Evolutionary conservation across 176 grass and related monocot genomes (phyloP), one percentile per base, ranked within the genome.

Genomic region (Typha latifolia): DNA sequence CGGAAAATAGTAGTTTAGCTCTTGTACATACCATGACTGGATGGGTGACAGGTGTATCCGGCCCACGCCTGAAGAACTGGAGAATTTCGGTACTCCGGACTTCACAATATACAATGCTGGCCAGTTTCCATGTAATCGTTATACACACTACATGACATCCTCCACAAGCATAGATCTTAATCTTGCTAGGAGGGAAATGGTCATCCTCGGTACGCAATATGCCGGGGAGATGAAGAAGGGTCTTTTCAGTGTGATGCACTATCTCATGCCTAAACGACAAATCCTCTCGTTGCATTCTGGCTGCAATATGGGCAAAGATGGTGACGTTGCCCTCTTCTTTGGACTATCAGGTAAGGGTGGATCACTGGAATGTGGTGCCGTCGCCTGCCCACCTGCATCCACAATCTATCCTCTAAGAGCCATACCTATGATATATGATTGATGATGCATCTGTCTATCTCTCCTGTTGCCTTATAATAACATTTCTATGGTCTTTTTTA

Each of bases 161-260:
- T 99, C 94, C 32, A 93, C 89, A 5, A 99, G 94, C 80, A 81
- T 99, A 62, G 89, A 90, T 75, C 80, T 99, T 81, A 93, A 90
- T 72, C 86, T 99, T 64, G 86, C 86, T 18, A 79, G 94, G 83
- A 90, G 79, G 81, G 94, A 99, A 85, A 99, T 99, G 94, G 94
- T 99, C 47, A 99, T 99, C 84, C 90, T 99, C 8, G 94, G 94
- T 70, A 99, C 94, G 69, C 94, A 99, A 80, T 99, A 99, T 77
- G 94, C 94, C 26, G 94, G 94, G 66, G 94, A 99, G 89, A 99
- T 99, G 94, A 99, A 99, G 89, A 99, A 99, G 78, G 94, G 94
- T 2, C 86, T 99, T 49, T 99, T 99, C 84, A 74, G 94, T 49
- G 79, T 99, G 78, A 99, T 99, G 94, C 94, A 99, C 83, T 99